These are phyloP conservation scores for Aspergillus ochraceus DNA, from an alignment of 2,329 filamentous ascomycete genomes.

Conservation along the genomic window DNA sequence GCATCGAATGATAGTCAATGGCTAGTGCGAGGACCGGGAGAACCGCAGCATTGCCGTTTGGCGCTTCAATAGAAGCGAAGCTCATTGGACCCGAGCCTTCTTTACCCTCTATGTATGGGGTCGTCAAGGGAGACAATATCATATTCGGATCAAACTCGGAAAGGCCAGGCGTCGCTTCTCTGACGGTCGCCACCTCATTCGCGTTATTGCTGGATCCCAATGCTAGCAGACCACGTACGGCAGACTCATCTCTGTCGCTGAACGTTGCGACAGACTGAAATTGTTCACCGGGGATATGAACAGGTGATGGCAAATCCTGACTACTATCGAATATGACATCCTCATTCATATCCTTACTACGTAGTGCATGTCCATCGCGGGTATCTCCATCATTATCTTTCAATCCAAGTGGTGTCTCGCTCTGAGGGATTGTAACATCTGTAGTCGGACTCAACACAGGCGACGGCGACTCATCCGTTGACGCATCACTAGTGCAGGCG, in stretches of 20 bases:
- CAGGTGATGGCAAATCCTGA: background rate
- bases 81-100: background rate
- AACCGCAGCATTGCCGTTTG: background rate
- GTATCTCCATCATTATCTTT: background rate
- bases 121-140: slow-evolving; percentile 1
- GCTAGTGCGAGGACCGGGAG: no score
- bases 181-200: slow-evolving; percentile 1
- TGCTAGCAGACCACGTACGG: slow-evolving; percentile 26
- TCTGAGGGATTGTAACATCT: background rate
- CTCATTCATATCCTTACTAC: background rate
- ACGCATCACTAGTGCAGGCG: background rate
- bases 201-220: slow-evolving; percentile 16
- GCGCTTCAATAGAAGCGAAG: background rate
- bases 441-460: background rate
- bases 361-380: background rate
- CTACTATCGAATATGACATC: background rate
- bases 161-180: background rate
- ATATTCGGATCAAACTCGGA: background rate
- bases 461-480: slow-evolving; percentile 11
- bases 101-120: background rate
- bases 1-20: background rate
- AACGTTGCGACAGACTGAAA: slow-evolving; percentile 3
- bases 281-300: background rate
- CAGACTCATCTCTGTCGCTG: slow-evolving; percentile 27
- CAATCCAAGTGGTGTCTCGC: background rate